Percentiles rank a stretch among this genome's conserved stretches.
Evolutionary conservation across 345 rosid species (phyloP).

Genomic region (Tarenaya hassleriana): DNA sequence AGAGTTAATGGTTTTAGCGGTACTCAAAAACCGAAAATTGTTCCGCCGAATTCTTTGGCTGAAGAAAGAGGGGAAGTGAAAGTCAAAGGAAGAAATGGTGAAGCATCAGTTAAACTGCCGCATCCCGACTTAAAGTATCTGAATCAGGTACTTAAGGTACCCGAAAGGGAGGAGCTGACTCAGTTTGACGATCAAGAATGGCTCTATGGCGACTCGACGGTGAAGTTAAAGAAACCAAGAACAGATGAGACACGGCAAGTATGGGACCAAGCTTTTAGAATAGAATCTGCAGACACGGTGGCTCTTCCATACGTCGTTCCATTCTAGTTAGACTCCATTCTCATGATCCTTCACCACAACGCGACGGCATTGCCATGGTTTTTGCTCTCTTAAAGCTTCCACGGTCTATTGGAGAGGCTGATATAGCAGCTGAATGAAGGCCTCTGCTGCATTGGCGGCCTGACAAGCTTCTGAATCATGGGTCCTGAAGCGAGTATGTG

Average conservation of each 20-base stretch:
- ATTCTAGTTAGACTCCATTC: constrained; percentile 34
- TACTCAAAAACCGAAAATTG: constrained; percentile 27
- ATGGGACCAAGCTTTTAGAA: constrained; percentile 57
- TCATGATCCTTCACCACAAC: constrained; percentile 9
- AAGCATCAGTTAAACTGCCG: constrained; percentile 42
- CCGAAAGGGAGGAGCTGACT: constrained; percentile 46
- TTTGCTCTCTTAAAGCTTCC: no score
- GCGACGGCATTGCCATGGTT: not conserved
- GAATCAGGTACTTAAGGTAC: constrained; percentile 45
- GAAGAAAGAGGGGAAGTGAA: constrained; percentile 21
- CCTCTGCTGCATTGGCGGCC: no score
- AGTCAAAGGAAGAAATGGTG: constrained; percentile 34
- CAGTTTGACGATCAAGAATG: no score
- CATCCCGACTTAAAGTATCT: constrained; percentile 68
- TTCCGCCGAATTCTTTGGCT: constrained; percentile 22
- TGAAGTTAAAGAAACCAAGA: constrained; percentile 31
- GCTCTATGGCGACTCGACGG: constrained; percentile 37
- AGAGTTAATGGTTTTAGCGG: constrained; percentile 40
- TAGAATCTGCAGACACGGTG: constrained; percentile 52
- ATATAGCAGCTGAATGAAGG: no score
- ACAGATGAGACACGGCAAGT: constrained; percentile 32
- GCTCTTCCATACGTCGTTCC: constrained; percentile 82
- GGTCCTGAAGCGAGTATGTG: no score
- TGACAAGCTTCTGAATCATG: no score
- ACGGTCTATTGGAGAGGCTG: no score